Evolutionary conservation across 805 yeast genomes (phyloP).

Genomic region (Yarrowia osloensis): DNA sequence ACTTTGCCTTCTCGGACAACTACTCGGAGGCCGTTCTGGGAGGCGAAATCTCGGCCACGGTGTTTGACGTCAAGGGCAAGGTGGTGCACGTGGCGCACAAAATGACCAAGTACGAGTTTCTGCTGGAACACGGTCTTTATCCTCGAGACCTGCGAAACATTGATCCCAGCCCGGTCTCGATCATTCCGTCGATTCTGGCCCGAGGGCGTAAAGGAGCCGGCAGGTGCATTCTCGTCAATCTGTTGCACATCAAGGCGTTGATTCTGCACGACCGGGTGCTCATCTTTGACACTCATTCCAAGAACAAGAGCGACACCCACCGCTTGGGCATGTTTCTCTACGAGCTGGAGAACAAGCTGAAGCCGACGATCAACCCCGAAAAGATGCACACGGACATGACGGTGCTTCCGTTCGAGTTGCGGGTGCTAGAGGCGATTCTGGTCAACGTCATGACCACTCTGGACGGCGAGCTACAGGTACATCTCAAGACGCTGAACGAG

Average conservation of each 20-base stretch:
- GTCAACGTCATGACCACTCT: constrained; percentile 77
- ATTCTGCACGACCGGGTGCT: constrained; percentile 58
- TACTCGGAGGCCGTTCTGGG: constrained; percentile 28
- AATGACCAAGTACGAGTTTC: constrained; percentile 57
- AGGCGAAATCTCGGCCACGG: constrained; percentile 44
- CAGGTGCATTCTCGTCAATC: constrained; percentile 59
- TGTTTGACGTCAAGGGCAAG: constrained; percentile 58
- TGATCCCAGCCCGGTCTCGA: constrained; percentile 64
- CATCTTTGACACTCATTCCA: constrained; percentile 58
- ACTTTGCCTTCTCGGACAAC: constrained; percentile 21
- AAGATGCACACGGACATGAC: neutral
- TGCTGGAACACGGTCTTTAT: constrained; percentile 66
- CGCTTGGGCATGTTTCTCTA: constrained; percentile 77
- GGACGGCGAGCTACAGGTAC: constrained; percentile 71
- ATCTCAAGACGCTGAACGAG: constrained; percentile 58
- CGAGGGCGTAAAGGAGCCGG: constrained; percentile 43
- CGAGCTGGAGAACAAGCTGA: constrained; percentile 74
- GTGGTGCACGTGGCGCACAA: constrained; percentile 59
- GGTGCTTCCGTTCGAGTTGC: constrained; percentile 64
- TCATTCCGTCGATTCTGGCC: constrained; percentile 66
- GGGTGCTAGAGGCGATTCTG: constrained; percentile 79
- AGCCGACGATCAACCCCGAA: neutral
- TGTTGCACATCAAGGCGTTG: constrained; percentile 64
- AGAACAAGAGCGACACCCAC: constrained; percentile 51
- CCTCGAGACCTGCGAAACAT: constrained; percentile 88